Evolutionary conservation across 2,329 filamentous ascomycete species (phyloP), one percentile per base, ranked within the genome.

Genomic region (Chalara sp.): DNA sequence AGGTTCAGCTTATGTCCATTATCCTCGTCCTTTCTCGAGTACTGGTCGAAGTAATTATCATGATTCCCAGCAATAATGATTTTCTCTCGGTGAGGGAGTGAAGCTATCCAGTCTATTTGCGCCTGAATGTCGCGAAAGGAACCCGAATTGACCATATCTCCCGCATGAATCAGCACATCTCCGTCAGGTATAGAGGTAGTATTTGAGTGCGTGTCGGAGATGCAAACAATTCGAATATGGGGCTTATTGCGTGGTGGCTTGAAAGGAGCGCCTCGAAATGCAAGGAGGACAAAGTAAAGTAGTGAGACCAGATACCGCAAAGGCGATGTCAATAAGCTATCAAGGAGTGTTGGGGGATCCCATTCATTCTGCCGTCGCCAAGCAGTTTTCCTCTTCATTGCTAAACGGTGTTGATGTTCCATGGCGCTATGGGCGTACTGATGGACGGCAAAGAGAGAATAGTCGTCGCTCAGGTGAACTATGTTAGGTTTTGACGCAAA

Each of bases 51-150:
- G 72, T 82, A 95, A 61, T 81, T 84, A 64, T 96, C 92, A 67
- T 96, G 92, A 65, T 96, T 96, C 1, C 92, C 92, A 32, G 83
- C 81, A 32, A 97, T 82, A 35, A 91, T 79, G 29, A 96, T 75
- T 68, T 96, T 95, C 67, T 95, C 78, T 35, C 71, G 70, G 63
- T 96, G 89, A 0, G 88, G 87, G 6, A 91, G 77, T 4, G 73
- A 72, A 44, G 75, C 78, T 10, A 96, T 74, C 89, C 89, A 96
- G 71, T 95, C 80, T 42, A 96, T 74, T 61, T 93, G 86, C n/a
- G 71, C 73, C 70, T 96, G 89, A 50, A 97, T 83, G 54, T 89
- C 85, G 10, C 73, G 72, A 1, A 81, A 76, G 6, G 81, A 86
- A 39, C 92, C 92, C 28, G 74, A 72, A 59, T 89, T 83, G 49